Conservation (phyloP, 371 early-diverging fungal species). For the Basidiobolus meristosporus region DNA sequence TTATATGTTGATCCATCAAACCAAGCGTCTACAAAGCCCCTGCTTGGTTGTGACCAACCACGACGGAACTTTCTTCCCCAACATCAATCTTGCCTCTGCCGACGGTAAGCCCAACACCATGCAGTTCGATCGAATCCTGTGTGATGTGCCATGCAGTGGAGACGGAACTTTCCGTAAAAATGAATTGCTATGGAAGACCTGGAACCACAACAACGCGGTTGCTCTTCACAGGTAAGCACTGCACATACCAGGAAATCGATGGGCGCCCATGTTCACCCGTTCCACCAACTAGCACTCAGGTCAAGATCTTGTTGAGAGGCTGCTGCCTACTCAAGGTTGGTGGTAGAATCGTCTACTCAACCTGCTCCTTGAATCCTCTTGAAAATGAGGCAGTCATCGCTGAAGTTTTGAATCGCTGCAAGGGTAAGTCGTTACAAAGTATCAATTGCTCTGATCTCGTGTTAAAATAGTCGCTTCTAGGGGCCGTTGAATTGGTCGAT, state of each 20-base stretch:
- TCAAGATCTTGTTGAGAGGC: constrained; percentile 76
- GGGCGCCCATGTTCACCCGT: too few relatives aligned
- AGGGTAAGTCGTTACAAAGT: constrained; percentile 9
- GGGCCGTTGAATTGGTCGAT: constrained; percentile 63
- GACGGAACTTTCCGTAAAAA: constrained; percentile 99
- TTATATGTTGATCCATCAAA: constrained; percentile 90
- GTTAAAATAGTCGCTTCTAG: constrained; percentile 8
- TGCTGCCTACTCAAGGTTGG: constrained; percentile 76
- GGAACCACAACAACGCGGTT: constrained; percentile 57
- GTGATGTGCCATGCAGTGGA: constrained; percentile 98
- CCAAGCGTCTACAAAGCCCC: constrained; percentile 79
- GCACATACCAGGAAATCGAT: background rate
- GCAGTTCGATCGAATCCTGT: constrained; percentile 88
- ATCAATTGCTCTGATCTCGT: background rate
- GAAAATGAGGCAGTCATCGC: constrained; percentile 95
- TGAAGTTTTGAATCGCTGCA: constrained; percentile 41
- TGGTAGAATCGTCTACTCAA: constrained; percentile 96
- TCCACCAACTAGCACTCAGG: constrained; percentile 44
- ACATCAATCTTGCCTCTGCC: constrained; percentile 15
- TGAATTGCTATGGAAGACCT: constrained; percentile 70
- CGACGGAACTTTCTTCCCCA: constrained; percentile 86
- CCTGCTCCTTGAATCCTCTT: constrained; percentile 97
- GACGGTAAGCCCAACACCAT: constrained; percentile 9
- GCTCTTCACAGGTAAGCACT: constrained; percentile 51
- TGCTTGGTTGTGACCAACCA: constrained; percentile 91